A percentile compares a stretch with the other conserved stretches of the same genome.
Evolutionary conservation across 2,329 filamentous ascomycete genomes (phyloP).

Genomic region (Ophiostoma novo-ulmi): DNA sequence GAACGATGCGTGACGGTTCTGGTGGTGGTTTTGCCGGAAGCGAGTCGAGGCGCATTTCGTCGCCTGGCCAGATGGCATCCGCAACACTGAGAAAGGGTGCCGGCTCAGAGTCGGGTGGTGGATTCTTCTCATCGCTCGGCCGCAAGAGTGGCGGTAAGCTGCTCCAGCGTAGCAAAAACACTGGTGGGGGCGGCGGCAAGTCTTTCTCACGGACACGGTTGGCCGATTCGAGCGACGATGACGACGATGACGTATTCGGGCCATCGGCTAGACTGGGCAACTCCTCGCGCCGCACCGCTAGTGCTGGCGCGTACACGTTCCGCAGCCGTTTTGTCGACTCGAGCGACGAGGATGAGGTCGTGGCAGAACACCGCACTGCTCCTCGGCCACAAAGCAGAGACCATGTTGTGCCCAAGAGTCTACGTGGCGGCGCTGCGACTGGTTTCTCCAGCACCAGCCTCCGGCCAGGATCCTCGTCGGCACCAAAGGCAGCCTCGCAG

Average conservation of each 20-base stretch:
- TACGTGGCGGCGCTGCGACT: slow-evolving; percentile 31
- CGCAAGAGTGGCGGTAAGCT: slow-evolving; percentile 37
- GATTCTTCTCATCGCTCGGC: slow-evolving; percentile 43
- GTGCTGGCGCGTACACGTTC: slow-evolving; percentile 33
- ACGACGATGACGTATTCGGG: slow-evolving; percentile 30
- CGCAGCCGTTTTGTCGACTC: slow-evolving; percentile 57
- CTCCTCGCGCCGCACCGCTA: slow-evolving; percentile 16
- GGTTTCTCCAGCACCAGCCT: slow-evolving; percentile 17
- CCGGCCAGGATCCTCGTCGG: slow-evolving; percentile 8
- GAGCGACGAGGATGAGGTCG: slow-evolving; percentile 55
- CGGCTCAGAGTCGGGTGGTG: slow-evolving; percentile 26
- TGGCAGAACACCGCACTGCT: slow-evolving; percentile 33
- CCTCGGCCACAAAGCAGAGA: slow-evolving; percentile 47
- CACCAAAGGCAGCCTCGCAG: neutral
- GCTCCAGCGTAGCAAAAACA: slow-evolving; percentile 30
- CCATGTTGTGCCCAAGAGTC: slow-evolving; percentile 40
- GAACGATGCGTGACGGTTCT: slow-evolving; percentile 41
- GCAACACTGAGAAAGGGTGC: slow-evolving; percentile 12
- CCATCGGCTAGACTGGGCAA: neutral
- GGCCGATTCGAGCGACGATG: slow-evolving; percentile 54
- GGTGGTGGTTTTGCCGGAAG: slow-evolving; percentile 29
- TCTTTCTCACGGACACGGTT: slow-evolving; percentile 39
- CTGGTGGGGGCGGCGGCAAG: slow-evolving; percentile 37
- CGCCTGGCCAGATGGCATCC: slow-evolving; percentile 24
- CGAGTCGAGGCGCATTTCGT: slow-evolving; percentile 24